These are phyloP conservation scores for Alternaria ethzedia DNA, from an alignment of 2,329 filamentous ascomycete genomes.

Conservation along the genomic window DNA sequence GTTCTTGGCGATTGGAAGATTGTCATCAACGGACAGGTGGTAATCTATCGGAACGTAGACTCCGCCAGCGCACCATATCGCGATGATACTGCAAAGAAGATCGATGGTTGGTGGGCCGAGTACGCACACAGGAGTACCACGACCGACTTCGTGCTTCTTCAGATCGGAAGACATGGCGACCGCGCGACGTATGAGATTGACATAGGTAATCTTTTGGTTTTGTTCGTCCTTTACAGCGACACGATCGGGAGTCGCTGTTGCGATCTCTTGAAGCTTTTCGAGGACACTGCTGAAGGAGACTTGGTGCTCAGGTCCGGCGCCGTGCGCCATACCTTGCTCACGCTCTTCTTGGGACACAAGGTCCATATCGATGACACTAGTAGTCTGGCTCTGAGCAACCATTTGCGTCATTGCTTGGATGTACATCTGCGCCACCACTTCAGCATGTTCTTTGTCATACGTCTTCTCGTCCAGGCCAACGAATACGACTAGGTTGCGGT, in stretches of 20 bases:
- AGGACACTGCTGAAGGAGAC: neutral
- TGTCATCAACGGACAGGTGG: neutral
- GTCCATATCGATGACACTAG: neutral
- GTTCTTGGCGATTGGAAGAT: neutral
- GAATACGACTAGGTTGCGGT: neutral
- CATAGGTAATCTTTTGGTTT: neutral
- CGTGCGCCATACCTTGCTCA: neutral
- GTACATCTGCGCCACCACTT: neutral
- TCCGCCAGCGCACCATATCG: neutral
- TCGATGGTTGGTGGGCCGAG: conserved; percentile 3
- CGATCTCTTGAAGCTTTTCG: neutral
- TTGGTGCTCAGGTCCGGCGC: neutral
- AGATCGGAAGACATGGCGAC: conserved; percentile 2
- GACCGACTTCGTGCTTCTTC: neutral
- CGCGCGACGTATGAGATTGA: neutral
- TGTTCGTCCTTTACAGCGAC: neutral
- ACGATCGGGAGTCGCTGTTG: neutral
- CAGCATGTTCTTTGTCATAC: neutral
- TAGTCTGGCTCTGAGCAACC: neutral
- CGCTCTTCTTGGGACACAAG: neutral
- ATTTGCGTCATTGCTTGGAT: neutral
- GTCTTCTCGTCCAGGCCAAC: neutral
- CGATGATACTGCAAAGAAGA: neutral
- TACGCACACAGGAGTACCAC: conserved; percentile 3
- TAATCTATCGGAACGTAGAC: neutral